Base-by-base conservation (phyloP, 2,329 filamentous ascomycete species). In the Ophiocordyceps unilateralis region DNA sequence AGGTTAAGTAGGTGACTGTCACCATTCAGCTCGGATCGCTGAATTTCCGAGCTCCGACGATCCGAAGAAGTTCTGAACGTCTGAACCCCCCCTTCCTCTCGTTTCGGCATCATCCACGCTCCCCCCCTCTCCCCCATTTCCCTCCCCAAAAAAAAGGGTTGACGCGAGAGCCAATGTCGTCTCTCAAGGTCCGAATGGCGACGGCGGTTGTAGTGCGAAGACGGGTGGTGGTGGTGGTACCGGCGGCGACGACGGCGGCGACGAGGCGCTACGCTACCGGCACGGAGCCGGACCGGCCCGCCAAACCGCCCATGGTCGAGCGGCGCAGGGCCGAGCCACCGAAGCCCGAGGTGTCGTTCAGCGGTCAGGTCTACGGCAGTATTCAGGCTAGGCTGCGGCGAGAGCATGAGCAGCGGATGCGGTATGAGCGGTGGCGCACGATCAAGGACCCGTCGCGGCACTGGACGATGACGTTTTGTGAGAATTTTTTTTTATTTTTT, bases 331-430 rank as follows among this genome's bases (percentile, higher is more conserved):
- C 65, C 49, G 49, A 56, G 48, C 63, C 32, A 7, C 15, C 15
- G 32, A 34, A 54, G 52, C 52, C 56, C 22, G 63, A 59, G 15
- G 50, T 64, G 40, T 58, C 63, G 4, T 78, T 78, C 53, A 68
- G 71, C 51, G 72, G 72, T 19, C 74, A 78, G 58, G 66, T 78
- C 51, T 71, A 74, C 52, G 69, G 74, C 49, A 76, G 72, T 48
- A 73, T 76, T 41, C 65, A 65, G 41, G 63, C 67, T 43, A 68
- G 74, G 46, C 61, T 77, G 48, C 62, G 65, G 48, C 60, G 68
- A n/a, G 74, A 78, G 56, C 62, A 64, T 41, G 64, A 66, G 45
- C 70, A 76, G 55, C 62, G 69, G 21, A 67, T 67, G 51, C 65
- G 68, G 48, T 73, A 70, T 28, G 61, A 64, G 51, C 49, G 57